Conservation (phyloP, 805 yeast species). For the Candida multigemmis region DNA sequence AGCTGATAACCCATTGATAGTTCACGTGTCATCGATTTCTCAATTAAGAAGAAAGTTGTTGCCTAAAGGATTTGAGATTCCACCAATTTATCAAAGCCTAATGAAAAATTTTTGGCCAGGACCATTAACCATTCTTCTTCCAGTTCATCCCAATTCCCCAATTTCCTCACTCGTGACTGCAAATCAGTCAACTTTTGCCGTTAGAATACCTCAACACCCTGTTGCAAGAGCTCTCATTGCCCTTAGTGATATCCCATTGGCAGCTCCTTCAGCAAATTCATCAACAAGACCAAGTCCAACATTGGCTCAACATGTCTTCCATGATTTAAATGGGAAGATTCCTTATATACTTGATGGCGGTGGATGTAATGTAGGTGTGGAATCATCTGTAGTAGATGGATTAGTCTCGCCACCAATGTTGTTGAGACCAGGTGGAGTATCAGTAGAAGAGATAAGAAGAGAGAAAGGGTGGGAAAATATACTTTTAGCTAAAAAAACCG, state of each 20-base stretch:
- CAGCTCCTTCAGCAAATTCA: conserved; percentile 97
- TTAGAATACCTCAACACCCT: conserved; percentile 79
- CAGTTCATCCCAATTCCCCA: conserved; percentile 38
- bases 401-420: conserved; percentile 76
- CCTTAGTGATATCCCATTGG: conserved; percentile 77
- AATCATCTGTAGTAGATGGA: conserved; percentile 92
- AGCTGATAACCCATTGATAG: conserved; percentile 87
- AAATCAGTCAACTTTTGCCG: conserved; percentile 84
- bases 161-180: conserved; percentile 77
- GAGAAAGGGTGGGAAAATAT: conserved; percentile 75
- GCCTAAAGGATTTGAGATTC: conserved; percentile 44
- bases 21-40: conserved; percentile 72
- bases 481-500: conserved; percentile 54
- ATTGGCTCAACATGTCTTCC: conserved; percentile 71
- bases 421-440: conserved; percentile 90
- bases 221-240: conserved; percentile 87
- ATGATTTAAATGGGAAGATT: conserved; percentile 71
- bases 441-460: conserved; percentile 61
- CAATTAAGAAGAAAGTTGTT: conserved; percentile 60
- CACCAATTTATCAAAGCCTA: conserved; percentile 56
- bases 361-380: conserved; percentile 78
- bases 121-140: conserved; percentile 80
- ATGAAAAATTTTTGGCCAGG: conserved; percentile 89
- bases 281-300: conserved; percentile 96
- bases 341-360: conserved; percentile 92